A percentile compares a stretch with the other conserved stretches of the same genome.
These are phyloP conservation scores for Chrysopogon serrulatus DNA, from an alignment of 176 grass and related monocot species.

Conservation along the genomic window DNA sequence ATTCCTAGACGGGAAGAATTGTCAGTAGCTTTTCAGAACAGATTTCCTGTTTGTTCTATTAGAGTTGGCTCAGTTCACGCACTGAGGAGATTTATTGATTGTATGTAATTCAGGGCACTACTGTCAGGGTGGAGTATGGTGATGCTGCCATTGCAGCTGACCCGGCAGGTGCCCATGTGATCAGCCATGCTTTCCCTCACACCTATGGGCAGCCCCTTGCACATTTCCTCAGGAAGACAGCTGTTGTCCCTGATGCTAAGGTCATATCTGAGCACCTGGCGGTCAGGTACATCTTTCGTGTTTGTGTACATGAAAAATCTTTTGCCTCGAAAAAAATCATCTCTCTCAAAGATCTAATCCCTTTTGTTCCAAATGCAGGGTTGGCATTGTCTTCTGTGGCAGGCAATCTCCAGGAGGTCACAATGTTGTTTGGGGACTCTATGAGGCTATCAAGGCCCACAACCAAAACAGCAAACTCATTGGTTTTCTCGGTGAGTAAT, in stretches of 20 bases:
- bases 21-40: neutral
- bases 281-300: slow-evolving; percentile 46
- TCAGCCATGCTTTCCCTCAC: slow-evolving; percentile 74
- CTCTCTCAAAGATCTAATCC: neutral
- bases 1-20: neutral
- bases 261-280: slow-evolving; percentile 75
- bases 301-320: neutral
- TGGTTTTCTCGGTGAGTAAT: slow-evolving; percentile 83
- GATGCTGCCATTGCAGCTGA: slow-evolving; percentile 78
- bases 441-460: slow-evolving; percentile 90
- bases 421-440: slow-evolving; percentile 94
- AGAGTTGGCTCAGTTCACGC: neutral
- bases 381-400: slow-evolving; percentile 94
- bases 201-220: slow-evolving; percentile 86
- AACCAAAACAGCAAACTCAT: slow-evolving; percentile 79
- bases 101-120: slow-evolving; percentile 67
- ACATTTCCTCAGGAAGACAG: slow-evolving; percentile 81
- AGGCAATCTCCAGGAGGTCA: slow-evolving; percentile 97
- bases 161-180: slow-evolving; percentile 82
- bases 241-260: slow-evolving; percentile 73
- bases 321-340: neutral
- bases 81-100: neutral
- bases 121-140: slow-evolving; percentile 90
- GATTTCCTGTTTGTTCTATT: neutral
- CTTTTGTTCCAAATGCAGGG: slow-evolving; percentile 43